Evolutionary conservation across 345 rosid species (phyloP).

Genomic region (Linum tenue): DNA sequence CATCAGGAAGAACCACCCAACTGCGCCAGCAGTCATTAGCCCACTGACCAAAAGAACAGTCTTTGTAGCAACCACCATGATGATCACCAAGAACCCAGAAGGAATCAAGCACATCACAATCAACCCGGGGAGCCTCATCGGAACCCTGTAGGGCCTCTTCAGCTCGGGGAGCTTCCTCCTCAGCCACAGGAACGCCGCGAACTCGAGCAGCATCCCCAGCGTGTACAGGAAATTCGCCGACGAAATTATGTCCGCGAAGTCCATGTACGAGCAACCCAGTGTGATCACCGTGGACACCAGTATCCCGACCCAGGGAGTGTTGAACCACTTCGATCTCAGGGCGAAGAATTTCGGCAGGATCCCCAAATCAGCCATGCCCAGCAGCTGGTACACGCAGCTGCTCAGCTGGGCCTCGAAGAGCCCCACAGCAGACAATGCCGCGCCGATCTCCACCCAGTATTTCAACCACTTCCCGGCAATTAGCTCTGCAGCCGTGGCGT

Average conservation of each 20-base stretch:
- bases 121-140: slow-evolving; percentile 39
- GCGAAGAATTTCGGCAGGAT: slow-evolving; percentile 46
- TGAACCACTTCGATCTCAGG: slow-evolving; percentile 45
- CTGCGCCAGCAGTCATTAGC: slow-evolving; percentile 49
- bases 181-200: slow-evolving; percentile 58
- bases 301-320: slow-evolving; percentile 78
- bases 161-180: slow-evolving; percentile 42
- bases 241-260: slow-evolving; percentile 43
- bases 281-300: slow-evolving; percentile 38
- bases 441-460: slow-evolving; percentile 60
- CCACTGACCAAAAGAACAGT: slow-evolving; percentile 51
- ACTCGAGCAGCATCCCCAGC: slow-evolving; percentile 68
- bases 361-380: slow-evolving; percentile 74
- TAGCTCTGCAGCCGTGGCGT: slow-evolving; percentile 61
- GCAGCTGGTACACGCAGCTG: slow-evolving; percentile 59
- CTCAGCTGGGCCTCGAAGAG: slow-evolving; percentile 80
- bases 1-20: slow-evolving; percentile 54
- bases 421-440: slow-evolving; percentile 61
- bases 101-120: slow-evolving; percentile 54
- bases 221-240: slow-evolving; percentile 66
- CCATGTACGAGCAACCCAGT: slow-evolving; percentile 46
- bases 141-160: slow-evolving; percentile 56
- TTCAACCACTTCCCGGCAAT: slow-evolving; percentile 79
- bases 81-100: slow-evolving; percentile 39
- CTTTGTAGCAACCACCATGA: slow-evolving; percentile 49